Evolutionary conservation across 2,329 filamentous ascomycete species (phyloP).

Genomic region (Diplodia intermedia): DNA sequence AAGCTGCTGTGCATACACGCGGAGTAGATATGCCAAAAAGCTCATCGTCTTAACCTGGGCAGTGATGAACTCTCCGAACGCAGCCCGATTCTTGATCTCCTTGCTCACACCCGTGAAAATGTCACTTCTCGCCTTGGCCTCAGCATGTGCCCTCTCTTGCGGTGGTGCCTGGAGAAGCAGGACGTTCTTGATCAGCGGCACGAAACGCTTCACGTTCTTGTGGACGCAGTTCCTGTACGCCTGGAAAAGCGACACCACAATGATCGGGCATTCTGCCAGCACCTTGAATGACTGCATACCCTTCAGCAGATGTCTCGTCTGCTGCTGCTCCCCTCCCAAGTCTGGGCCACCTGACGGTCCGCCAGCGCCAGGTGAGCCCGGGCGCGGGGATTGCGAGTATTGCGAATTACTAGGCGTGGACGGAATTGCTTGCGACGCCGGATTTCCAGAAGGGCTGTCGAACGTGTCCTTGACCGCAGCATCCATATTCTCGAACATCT

Average conservation of each 20-base stretch:
- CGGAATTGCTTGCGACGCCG: constrained; percentile 60
- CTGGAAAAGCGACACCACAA: constrained; percentile 98
- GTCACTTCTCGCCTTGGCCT: constrained; percentile 77
- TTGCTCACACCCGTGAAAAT: constrained; percentile 94
- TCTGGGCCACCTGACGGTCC: constrained; percentile 75
- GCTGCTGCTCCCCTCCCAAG: constrained; percentile 81
- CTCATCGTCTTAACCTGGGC: constrained; percentile 99
- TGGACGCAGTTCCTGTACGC: constrained; percentile 81
- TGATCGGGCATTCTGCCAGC: constrained; percentile 95
- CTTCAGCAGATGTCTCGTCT: constrained; percentile 79
- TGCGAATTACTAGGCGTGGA: constrained; percentile 68
- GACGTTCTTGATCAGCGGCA: constrained; percentile 91
- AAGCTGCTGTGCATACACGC: constrained; percentile 85
- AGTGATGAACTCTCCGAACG: constrained; percentile 97
- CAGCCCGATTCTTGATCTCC: constrained; percentile 89
- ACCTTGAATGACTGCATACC: constrained; percentile 99
- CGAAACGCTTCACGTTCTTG: constrained; percentile 87
- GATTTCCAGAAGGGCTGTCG: constrained; percentile 66
- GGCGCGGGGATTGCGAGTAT: constrained; percentile 85
- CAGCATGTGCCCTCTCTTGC: constrained; percentile 87
- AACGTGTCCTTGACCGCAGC: constrained; percentile 94
- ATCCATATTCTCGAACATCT: constrained; percentile 95
- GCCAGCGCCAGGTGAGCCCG: constrained; percentile 86
- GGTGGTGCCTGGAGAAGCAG: constrained; percentile 88
- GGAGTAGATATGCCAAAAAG: constrained; percentile 89